Evolutionary conservation across 2,329 filamentous ascomycete species (phyloP), one percentile per base, ranked within the genome.

Genomic region (Thielaviopsis populi): DNA sequence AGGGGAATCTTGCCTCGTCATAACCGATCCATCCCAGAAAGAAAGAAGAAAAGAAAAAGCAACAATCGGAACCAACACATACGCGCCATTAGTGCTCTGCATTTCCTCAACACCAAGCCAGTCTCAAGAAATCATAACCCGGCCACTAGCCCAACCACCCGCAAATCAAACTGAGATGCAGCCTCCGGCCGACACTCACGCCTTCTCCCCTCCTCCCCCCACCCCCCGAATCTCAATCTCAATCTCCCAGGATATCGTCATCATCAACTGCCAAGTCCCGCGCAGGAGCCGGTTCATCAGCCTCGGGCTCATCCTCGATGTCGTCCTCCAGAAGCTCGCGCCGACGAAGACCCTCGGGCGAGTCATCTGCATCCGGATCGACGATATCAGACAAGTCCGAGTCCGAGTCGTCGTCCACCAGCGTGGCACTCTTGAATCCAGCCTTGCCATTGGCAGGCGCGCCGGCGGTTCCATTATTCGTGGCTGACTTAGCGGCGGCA

Each of bases 281-380:
- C 66, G 54, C 46, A 27, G 46, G 46, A 50, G 53, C 61, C 24
- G 64, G 42, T 42, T 65, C 65, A 11, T 68, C 70, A 6, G 69
- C 71, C 22, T 74, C 73, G 0, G 73, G 75, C 15, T 75, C 74
- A 3, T 76, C 75, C 2, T 75, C 73, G 15, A 61, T n/a, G 19
- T 76, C 77, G 43, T 82, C 75, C 30, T 81, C 81, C 27, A 83
- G 67, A 63, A 84, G 71, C 69, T 81, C 83, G 61, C 80, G 75
- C 63, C 78, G 75, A 33, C 78, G 75, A 40, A 84, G 72, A 68
- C 85, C 82, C 69, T 84, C 83, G 13, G 72, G 74, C 2, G 81
- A 83, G 60, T 81, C 83, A 69, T 85, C 83, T 0, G 60, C 15
- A n/a, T 64, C 63, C 10, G 33, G 62, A n/a, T 66, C 64, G 1